Conservation (phyloP, 2,329 filamentous ascomycete species). For the Zasmidium citrigriseum region DNA sequence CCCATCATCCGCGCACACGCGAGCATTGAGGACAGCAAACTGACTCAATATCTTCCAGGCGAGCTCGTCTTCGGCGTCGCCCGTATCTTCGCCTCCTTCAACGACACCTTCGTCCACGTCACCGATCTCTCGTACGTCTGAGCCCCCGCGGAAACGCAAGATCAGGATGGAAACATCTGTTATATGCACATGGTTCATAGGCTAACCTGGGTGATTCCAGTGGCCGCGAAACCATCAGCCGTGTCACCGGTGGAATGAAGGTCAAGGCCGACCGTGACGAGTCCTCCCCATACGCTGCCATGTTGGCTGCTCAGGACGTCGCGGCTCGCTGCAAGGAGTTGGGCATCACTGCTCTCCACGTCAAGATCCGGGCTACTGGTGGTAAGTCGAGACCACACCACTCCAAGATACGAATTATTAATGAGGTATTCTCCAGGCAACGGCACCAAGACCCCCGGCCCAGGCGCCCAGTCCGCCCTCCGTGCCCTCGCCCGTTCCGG, state of each 20-base stretch:
- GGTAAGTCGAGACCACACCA: too few relatives aligned
- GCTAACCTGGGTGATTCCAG: constrained; percentile 75
- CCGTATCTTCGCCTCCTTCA: constrained; percentile 88
- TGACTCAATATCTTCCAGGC: constrained; percentile 55
- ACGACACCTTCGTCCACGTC: constrained; percentile 78
- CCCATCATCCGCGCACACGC: constrained; percentile 16
- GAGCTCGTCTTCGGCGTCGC: constrained; percentile 98
- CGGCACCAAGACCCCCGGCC: constrained; percentile 99
- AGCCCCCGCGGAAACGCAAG: constrained; percentile 7
- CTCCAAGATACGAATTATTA: too few relatives aligned
- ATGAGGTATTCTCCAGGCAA: constrained; percentile 63
- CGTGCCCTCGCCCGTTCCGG: constrained; percentile 97
- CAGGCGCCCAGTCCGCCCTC: constrained; percentile 98
- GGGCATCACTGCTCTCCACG: constrained; percentile 93
- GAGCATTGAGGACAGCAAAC: constrained; percentile 16
- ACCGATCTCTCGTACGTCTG: constrained; percentile 77
- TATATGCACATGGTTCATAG: constrained; percentile 40
- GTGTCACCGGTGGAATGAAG: constrained; percentile 99
- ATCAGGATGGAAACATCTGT: constrained; percentile 28
- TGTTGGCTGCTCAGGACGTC: constrained; percentile 96
- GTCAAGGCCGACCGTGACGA: constrained; percentile 99
- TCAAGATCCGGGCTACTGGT: constrained; percentile 99
- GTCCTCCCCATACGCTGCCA: constrained; percentile 99
- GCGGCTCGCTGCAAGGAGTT: constrained; percentile 86
- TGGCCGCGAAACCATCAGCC: constrained; percentile 99